A percentile compares a stretch with the other conserved stretches of the same genome.
Conservation (phyloP, 257 asterid species). For the Solanum bulbocastanum region DNA sequence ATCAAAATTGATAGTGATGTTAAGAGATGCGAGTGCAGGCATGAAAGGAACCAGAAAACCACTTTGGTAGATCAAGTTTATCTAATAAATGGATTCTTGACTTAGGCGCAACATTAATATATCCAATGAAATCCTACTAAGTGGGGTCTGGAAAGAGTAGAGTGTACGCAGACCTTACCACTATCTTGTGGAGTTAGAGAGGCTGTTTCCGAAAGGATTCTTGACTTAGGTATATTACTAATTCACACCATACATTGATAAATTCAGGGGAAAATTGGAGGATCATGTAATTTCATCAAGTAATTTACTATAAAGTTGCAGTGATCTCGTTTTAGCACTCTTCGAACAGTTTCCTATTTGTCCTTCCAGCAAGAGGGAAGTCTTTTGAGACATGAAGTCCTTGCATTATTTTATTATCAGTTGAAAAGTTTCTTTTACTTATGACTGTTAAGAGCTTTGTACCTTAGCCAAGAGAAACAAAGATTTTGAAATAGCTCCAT, state of each 20-base stretch:
- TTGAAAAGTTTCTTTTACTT: not conserved
- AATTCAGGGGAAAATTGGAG: not conserved
- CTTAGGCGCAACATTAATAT: not conserved
- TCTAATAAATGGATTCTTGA: not conserved
- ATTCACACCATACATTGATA: not conserved
- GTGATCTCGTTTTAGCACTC: not conserved
- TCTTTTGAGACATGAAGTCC: not conserved
- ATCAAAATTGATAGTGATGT: not conserved
- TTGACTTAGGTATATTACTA: not conserved
- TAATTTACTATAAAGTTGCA: not conserved
- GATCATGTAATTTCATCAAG: not conserved
- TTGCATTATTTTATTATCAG: not conserved
- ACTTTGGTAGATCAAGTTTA: not conserved
- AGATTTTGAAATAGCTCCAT: conserved; percentile 44
- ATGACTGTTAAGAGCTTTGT: not conserved
- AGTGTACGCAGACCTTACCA: not conserved
- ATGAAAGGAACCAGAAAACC: not conserved
- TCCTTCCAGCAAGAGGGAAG: not conserved
- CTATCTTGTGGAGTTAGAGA: not conserved
- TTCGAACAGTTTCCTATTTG: not conserved
- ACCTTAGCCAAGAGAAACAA: conserved; percentile 71
- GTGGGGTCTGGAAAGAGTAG: not conserved
- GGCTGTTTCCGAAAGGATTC: not conserved
- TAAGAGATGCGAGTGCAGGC: not conserved
- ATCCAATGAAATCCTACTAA: not conserved